Evolutionary conservation across 2,329 filamentous ascomycete species (phyloP).

Genomic region (Claviceps spartinae): DNA sequence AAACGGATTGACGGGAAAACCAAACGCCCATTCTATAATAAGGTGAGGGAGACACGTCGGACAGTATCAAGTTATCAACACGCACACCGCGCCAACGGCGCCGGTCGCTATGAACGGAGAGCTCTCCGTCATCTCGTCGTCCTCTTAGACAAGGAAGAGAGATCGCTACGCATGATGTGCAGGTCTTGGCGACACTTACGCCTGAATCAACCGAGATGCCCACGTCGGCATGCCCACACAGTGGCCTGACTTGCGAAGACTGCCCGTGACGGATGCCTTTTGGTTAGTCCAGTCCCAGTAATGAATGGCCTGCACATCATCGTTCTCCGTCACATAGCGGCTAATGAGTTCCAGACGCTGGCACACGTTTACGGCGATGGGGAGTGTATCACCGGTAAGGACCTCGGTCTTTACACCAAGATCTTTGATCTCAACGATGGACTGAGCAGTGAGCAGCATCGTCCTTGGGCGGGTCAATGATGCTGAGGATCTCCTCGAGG

Average conservation of each 20-base stretch:
- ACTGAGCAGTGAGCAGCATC: conserved; percentile 11
- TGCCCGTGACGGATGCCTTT: conserved; percentile 14
- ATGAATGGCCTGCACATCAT: conserved; percentile 12
- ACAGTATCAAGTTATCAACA: too few relatives aligned
- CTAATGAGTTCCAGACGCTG: conserved; percentile 11
- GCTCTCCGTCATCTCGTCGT: too few relatives aligned
- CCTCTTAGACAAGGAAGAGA: too few relatives aligned
- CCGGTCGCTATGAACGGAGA: too few relatives aligned
- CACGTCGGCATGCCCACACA: conserved; percentile 18
- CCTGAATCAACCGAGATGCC: conserved; percentile 19
- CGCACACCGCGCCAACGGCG: too few relatives aligned
- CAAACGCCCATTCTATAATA: too few relatives aligned
- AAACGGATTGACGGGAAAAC: too few relatives aligned
- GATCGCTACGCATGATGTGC: conserved; percentile 9
- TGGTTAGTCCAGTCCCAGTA: conserved; percentile 14
- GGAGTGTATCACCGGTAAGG: conserved; percentile 15
- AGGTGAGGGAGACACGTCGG: too few relatives aligned
- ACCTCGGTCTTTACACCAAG: conserved; percentile 17
- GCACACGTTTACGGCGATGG: conserved; percentile 17
- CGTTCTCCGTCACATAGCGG: conserved; percentile 5
- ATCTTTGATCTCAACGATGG: conserved; percentile 11
- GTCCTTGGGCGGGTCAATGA: conserved; percentile 17
- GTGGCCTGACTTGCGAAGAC: conserved; percentile 12
- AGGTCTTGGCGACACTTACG: conserved; percentile 16
- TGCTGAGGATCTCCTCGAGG: conserved; percentile 15